Base-by-base conservation (phyloP, 257 asterid genomes). In the Solanum sejunctum region DNA sequence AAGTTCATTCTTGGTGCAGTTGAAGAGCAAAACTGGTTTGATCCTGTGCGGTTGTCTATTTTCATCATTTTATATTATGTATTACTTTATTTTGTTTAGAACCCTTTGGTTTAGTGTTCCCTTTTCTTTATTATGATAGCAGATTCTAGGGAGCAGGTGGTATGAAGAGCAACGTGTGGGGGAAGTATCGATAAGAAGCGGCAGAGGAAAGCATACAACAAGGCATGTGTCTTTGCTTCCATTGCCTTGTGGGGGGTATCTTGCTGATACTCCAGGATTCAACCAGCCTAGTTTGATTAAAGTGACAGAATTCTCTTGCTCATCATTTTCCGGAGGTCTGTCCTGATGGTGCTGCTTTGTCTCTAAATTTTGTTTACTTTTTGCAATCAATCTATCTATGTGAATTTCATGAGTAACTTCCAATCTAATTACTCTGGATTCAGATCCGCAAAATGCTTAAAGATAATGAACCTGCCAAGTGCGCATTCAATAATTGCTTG, bases 201-300 rank as follows among this genome's bases (percentile, higher is more conserved):
- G 99, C 87, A 93, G 93, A 88, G 99, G 99, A 84, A 94, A 94
- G 84, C 99, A 96, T 86, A 95, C 98, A 20, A 94, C 99, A 67
- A 86, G 99, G 79, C 87, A 96, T 75, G 98, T 96, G 21, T 94
- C 99, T 8, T 88, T 96, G 89, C 98, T 96, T 87, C 98, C 98
- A 70, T 88, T 96, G 85, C 85, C 90, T 82, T 97, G 87, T 77
- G 94, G 95, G 52, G 98, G 97, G 45, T 92, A 85, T 88, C 92
- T 95, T 84, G 97, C 98, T 4, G 99, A 96, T 87, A 94, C 98
- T 52, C 98, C 99, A 1, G 99, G 99, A 43, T 95, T 93, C 86
- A 93, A 89, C 88, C 99, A 96, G 88, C 98, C 99, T 85, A 95
- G 97, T 90, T 88, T 96, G 88, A 77, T 92, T 73, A 94, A 95